Evolutionary conservation across 331 rosid species (phyloP).

Genomic region (Malus hybrid): DNA sequence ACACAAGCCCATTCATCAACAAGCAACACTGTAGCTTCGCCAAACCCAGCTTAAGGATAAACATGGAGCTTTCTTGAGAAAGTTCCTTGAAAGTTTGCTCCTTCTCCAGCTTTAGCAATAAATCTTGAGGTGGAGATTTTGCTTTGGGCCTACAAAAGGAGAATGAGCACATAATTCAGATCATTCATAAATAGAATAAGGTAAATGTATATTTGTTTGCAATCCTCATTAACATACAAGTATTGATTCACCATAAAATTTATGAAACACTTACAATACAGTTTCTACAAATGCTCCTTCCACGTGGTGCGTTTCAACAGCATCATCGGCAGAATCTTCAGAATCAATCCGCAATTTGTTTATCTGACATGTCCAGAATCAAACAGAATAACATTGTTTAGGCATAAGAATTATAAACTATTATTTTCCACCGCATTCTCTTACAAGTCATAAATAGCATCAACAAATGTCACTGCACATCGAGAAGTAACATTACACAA

Average conservation of each 20-base stretch:
- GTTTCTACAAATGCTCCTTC: conserved; percentile 96
- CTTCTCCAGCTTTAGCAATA: conserved; percentile 67
- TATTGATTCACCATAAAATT: not conserved
- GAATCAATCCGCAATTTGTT: conserved; percentile 67
- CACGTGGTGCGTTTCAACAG: conserved; percentile 66
- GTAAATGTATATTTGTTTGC: not conserved
- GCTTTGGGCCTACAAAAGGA: conserved; percentile 64
- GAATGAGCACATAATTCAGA: conserved; percentile 10
- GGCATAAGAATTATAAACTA: not conserved
- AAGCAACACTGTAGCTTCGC: conserved; percentile 58
- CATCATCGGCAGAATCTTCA: conserved; percentile 49
- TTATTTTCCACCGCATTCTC: no score
- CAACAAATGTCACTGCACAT: not conserved
- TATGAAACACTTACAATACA: conserved; percentile 55
- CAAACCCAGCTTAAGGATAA: conserved; percentile 75
- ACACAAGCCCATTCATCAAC: conserved; percentile 90
- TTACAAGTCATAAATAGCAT: not conserved
- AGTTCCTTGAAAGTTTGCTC: conserved; percentile 60
- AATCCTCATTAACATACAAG: conserved; percentile 6
- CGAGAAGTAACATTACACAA: not conserved
- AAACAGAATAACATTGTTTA: not conserved
- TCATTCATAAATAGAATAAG: not conserved
- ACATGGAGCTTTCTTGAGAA: conserved; percentile 71
- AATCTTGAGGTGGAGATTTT: conserved; percentile 87
- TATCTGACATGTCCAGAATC: conserved; percentile 41